Percentiles rank a stretch among this genome's conserved stretches.
Evolutionary conservation across 768 basidiomycete species (phyloP).

Genomic region (Boletus reticuloceps): DNA sequence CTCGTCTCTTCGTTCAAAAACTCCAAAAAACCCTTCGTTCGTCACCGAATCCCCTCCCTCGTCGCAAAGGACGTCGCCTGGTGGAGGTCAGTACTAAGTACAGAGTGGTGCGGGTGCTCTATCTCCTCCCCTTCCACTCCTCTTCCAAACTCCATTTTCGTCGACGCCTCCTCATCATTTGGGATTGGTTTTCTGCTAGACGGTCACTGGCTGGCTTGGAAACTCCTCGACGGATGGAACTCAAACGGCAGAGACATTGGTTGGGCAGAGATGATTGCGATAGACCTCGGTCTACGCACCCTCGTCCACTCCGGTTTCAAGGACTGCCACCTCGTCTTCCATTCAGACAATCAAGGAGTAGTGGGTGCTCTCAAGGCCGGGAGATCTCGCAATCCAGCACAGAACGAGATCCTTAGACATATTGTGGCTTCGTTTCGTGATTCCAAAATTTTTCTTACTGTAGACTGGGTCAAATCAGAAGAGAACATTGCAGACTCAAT

Average conservation of each 20-base stretch:
- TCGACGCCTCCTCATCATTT: not conserved
- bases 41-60: not conserved
- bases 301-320: conserved; percentile 10
- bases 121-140: not conserved
- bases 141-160: not conserved
- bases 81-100: not conserved
- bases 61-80: accelerated
- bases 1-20: not conserved
- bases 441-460: not conserved
- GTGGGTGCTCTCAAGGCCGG: conserved; percentile 16
- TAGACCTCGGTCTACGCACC: not conserved
- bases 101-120: not conserved
- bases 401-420: conserved; percentile 1
- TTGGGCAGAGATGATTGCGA: not conserved
- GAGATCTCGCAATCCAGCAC: not conserved
- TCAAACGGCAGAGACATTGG: not conserved
- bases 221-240: conserved; percentile 8
- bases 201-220: conserved; percentile 40
- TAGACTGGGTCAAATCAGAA: conserved; percentile 2
- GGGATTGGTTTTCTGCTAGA: conserved; percentile 33
- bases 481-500: conserved; percentile 39
- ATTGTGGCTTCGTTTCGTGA: not conserved
- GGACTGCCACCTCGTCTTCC: conserved; percentile 27
- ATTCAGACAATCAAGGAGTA: conserved; percentile 43
- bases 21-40: not conserved